Evolutionary conservation across 352 stramenopile species (phyloP).

Genomic region (Phytophthora parvispora): DNA sequence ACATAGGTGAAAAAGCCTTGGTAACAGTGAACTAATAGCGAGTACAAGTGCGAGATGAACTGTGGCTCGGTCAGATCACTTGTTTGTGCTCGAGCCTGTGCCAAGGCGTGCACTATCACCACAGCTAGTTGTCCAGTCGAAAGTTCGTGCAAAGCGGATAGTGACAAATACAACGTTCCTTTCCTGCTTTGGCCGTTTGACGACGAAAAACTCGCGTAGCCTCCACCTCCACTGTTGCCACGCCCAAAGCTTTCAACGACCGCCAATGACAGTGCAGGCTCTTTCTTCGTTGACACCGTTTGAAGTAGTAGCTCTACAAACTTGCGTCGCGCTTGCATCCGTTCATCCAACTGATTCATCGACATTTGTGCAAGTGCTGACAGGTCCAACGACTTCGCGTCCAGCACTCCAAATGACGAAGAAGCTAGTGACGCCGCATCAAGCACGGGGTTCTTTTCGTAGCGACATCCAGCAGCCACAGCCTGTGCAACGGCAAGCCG

Average conservation of each 20-base stretch:
- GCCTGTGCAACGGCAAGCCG: conserved; percentile 29
- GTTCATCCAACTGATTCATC: conserved; percentile 27
- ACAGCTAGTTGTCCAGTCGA: conserved; percentile 65
- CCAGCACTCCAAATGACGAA: conserved; percentile 28
- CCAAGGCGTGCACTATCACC: conserved; percentile 63
- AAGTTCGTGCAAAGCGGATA: conserved; percentile 42
- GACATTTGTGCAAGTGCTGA: neutral
- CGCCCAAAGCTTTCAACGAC: conserved; percentile 23
- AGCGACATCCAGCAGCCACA: conserved; percentile 31
- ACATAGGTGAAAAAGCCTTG: conserved; percentile 58
- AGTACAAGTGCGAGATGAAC: conserved; percentile 64
- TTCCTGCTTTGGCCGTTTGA: neutral
- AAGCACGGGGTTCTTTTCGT: conserved; percentile 7
- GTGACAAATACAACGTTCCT: conserved; percentile 44
- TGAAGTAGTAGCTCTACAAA: conserved; percentile 48
- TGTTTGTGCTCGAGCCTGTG: conserved; percentile 32
- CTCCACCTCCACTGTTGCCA: conserved; percentile 1
- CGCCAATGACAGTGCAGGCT: neutral
- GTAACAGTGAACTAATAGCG: conserved; percentile 68
- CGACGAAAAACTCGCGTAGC: conserved; percentile 26
- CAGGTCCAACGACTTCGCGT: conserved; percentile 6
- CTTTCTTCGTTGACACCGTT: conserved; percentile 10
- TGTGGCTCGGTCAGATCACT: conserved; percentile 56
- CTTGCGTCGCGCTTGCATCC: conserved; percentile 37
- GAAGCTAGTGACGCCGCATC: conserved; percentile 1